Evolutionary conservation across 352 stramenopile genomes (phyloP).

Genomic region (Phytophthora syringae): DNA sequence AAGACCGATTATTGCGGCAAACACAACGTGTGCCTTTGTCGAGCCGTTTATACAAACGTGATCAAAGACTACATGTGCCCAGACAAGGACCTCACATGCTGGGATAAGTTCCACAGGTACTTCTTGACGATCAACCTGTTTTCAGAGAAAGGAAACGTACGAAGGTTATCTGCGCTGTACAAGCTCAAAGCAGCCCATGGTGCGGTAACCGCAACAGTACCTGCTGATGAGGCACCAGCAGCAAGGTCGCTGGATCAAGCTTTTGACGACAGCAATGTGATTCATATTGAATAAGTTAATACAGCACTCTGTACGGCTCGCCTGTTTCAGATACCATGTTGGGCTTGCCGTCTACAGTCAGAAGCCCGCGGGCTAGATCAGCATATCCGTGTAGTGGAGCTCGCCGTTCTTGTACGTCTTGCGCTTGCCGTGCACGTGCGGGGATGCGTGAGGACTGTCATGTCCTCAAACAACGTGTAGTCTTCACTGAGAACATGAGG

Average conservation of each 20-base stretch:
- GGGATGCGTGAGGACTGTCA: too few species aligned
- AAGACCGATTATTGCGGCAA: slow-evolving; percentile 32
- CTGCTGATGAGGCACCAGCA: background rate
- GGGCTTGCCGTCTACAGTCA: too few species aligned
- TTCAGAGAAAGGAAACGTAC: slow-evolving; percentile 19
- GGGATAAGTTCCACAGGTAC: slow-evolving; percentile 28
- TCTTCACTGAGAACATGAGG: too few species aligned
- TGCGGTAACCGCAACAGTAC: background rate
- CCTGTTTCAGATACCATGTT: too few species aligned
- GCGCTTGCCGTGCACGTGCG: too few species aligned
- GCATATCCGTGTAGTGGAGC: too few species aligned
- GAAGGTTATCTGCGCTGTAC: background rate
- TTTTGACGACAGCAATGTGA: background rate
- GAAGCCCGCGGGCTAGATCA: too few species aligned
- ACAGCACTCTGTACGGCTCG: too few species aligned
- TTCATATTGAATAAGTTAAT: background rate
- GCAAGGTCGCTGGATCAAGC: background rate
- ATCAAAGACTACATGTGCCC: slow-evolving; percentile 15
- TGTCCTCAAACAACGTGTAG: too few species aligned
- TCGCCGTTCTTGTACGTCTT: too few species aligned
- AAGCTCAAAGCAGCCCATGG: slow-evolving; percentile 4
- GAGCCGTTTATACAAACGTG: background rate
- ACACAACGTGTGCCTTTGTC: slow-evolving; percentile 26
- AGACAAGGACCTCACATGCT: slow-evolving; percentile 18
- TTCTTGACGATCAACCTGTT: slow-evolving; percentile 15